Base-by-base conservation (phyloP, 2,329 filamentous ascomycete species). In the Chaetomiaceae sp. region DNA sequence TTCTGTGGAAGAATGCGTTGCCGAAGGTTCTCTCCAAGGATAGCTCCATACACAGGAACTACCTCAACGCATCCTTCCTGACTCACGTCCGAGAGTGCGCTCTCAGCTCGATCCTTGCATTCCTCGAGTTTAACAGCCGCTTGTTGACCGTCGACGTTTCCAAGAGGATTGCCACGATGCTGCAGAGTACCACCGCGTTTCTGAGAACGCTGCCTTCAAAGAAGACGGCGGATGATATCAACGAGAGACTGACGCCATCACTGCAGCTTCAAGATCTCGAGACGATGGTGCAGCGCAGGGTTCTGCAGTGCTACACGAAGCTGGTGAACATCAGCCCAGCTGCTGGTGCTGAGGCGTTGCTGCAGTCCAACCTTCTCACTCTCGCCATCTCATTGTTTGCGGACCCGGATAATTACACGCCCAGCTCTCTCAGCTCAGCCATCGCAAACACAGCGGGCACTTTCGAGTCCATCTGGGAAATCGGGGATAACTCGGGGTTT, bases 1-100 rank as follows among this genome's bases (percentile, higher is more conserved):
- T 98, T 8, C 72, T 98, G 6, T 98, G 93, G 93, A 95, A 95
- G 66, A 98, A 97, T 65, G 91, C 93, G 0, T 74, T 98, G 10
- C 91, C 94, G 0, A 95, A 94, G 60, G 91, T 94, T 6, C 68
- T 97, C n/a, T 84, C 88, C 27, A 94, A 89, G 63, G 91, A 97
- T 56, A 94, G 93, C 56, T 88, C 88, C 41, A 80, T 84, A 0
- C 83, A 91, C 52, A 80, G 90, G 43, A 91, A 86, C 52, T 76
- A 88, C 41, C 72, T 97, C 7, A 94, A 98, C 63, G 82, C 91
- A 3, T 95, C 88, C 30, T 98, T 96, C 60, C 73, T 98, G 14
- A 86, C 90, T 0, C 93, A 98, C 64, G 91, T 98, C 15, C 78
- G 93, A 58, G 93, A 98, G 67, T 97, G 91, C 62, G 90, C 93